These are phyloP conservation scores for Apophysomyces ossiformis DNA, from an alignment of 371 early-diverging fungal species.

Conservation along the genomic window DNA sequence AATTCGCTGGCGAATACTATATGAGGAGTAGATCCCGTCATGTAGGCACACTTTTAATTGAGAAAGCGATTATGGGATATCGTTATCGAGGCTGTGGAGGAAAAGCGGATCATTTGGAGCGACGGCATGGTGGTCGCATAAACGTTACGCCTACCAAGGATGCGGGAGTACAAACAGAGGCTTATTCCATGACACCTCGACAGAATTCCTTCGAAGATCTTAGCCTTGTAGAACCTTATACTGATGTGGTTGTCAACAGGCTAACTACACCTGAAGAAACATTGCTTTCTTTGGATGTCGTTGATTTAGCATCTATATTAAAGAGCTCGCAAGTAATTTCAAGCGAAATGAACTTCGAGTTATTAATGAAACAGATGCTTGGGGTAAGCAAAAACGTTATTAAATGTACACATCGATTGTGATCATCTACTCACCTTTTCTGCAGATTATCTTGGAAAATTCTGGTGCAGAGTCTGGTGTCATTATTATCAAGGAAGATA, in stretches of 20 bases:
- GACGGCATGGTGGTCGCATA: constrained; percentile 10
- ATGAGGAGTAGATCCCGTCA: constrained; percentile 28
- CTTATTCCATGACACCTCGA: constrained; percentile 12
- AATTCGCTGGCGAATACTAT: constrained; percentile 47
- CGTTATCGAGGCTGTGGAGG: constrained; percentile 44
- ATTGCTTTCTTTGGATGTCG: constrained; percentile 46
- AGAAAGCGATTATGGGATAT: constrained; percentile 38
- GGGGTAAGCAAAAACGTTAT: constrained; percentile 17
- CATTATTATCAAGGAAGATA: constrained; percentile 51
- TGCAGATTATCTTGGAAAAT: constrained; percentile 49
- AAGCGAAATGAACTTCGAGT: constrained; percentile 60
- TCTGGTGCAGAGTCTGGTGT: constrained; percentile 55
- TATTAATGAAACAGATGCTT: constrained; percentile 56
- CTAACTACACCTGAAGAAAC: constrained; percentile 40
- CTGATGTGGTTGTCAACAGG: constrained; percentile 18
- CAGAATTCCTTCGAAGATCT: constrained; percentile 30
- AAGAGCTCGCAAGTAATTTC: constrained; percentile 58
- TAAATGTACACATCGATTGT: too few relatives aligned
- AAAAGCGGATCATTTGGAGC: constrained; percentile 35
- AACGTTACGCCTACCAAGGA: constrained; percentile 12
- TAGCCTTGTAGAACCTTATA: constrained; percentile 27
- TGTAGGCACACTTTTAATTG: constrained; percentile 35
- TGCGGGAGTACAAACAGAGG: constrained; percentile 37
- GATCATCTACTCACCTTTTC: not conserved
- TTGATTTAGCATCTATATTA: constrained; percentile 51